Evolutionary conservation across 1,139 yeast species (phyloP).

Genomic region (Diutina sp.): DNA sequence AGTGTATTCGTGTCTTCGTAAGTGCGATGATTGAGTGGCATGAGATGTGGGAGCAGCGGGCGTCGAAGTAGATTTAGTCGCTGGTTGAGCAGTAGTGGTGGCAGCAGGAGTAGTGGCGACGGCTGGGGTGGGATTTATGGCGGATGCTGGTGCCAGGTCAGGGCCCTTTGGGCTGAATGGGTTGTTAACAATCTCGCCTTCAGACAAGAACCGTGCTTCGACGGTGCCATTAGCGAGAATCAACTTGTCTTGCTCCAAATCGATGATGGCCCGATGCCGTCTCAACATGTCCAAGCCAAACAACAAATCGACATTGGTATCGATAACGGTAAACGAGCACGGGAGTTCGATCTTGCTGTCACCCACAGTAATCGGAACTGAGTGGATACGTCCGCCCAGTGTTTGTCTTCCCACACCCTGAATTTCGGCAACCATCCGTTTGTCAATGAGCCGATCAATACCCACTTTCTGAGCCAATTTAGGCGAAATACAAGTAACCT

Average conservation of each 20-base stretch:
- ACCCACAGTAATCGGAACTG: constrained; percentile 77
- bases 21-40: not conserved
- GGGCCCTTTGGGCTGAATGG: constrained; percentile 1
- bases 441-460: constrained; percentile 65
- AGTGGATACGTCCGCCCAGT: constrained; percentile 76
- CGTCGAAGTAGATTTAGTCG: too few species aligned
- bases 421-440: constrained; percentile 70
- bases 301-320: constrained; percentile 56
- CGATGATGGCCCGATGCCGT: constrained; percentile 77
- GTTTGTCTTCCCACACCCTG: constrained; percentile 80
- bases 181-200: constrained; percentile 52
- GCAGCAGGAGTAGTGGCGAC: constrained; percentile 13
- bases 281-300: constrained; percentile 74
- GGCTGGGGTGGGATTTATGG: constrained; percentile 9
- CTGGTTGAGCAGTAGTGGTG: constrained; percentile 3
- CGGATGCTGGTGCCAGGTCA: not conserved
- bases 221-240: constrained; percentile 45
- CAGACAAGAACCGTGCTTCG: constrained; percentile 61
- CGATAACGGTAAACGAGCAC: constrained; percentile 73
- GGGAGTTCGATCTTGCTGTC: constrained; percentile 39
- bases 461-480: constrained; percentile 64
- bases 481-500: constrained; percentile 72
- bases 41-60: constrained; percentile 4
- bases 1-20: not conserved
- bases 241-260: constrained; percentile 55